Evolutionary conservation across 2,329 filamentous ascomycete genomes (phyloP).

Genomic region (Paracoccidioides brasiliensis): DNA sequence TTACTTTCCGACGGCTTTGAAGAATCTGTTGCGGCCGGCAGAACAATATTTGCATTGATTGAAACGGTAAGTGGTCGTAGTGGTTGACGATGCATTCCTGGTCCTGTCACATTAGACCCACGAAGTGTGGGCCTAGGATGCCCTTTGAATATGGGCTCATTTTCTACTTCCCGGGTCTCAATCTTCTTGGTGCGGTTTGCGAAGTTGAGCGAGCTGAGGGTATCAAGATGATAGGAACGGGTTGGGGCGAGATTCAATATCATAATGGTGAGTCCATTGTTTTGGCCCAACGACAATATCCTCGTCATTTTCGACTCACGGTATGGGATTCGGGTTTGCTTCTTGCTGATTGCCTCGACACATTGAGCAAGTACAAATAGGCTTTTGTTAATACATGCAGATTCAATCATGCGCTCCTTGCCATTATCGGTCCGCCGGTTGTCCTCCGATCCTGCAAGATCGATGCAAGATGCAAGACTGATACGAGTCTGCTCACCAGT

Average conservation of each 20-base stretch:
- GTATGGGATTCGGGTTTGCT: conserved; percentile 68
- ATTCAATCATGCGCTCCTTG: conserved; percentile 85
- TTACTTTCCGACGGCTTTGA: conserved; percentile 48
- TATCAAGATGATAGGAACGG: conserved; percentile 87
- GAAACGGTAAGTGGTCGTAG: conserved; percentile 63
- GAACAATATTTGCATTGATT: conserved; percentile 57
- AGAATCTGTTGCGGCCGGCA: conserved; percentile 37
- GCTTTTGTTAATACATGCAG: conserved; percentile 94
- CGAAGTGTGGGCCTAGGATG: conserved; percentile 43
- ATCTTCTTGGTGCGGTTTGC: conserved; percentile 94
- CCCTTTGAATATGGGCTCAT: conserved; percentile 79
- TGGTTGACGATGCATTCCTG: conserved; percentile 53
- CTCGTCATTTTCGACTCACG: conserved; percentile 95
- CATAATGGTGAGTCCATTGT: conserved; percentile 92
- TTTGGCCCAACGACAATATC: conserved; percentile 82
- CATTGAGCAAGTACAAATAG: conserved; percentile 90
- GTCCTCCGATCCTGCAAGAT: conserved; percentile 89
- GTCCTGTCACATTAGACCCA: conserved; percentile 27
- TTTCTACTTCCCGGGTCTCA: conserved; percentile 88
- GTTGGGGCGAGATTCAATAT: conserved; percentile 85
- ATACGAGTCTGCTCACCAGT: conserved; percentile 55
- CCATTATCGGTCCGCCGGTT: conserved; percentile 89
- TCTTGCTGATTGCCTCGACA: conserved; percentile 81
- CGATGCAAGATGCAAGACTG: conserved; percentile 85
- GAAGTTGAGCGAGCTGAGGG: conserved; percentile 84